A percentile compares a stretch with the other conserved stretches of the same genome.
These are phyloP conservation scores for Linaria vulgaris DNA, from an alignment of 257 asterid genomes.

Conservation along the genomic window DNA sequence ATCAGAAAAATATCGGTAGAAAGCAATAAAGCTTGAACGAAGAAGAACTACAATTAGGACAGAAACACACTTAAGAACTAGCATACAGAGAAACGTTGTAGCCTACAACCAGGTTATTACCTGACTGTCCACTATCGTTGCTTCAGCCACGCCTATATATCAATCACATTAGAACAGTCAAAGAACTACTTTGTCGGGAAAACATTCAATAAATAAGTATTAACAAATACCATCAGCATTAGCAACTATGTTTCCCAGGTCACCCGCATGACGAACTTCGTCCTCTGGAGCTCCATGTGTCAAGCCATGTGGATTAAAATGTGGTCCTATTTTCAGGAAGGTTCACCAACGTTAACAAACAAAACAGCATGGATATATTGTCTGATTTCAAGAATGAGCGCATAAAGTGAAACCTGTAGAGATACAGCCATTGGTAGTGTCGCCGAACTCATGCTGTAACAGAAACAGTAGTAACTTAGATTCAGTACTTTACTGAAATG, in stretches of 20 bases:
- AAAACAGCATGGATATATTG: slow-evolving; percentile 14
- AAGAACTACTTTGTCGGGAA: not conserved
- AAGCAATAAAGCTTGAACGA: not conserved
- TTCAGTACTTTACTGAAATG: too few species aligned
- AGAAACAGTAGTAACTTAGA: not conserved
- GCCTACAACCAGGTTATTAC: slow-evolving; percentile 34
- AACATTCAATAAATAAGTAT: not conserved
- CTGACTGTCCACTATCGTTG: slow-evolving; percentile 76
- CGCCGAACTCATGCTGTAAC: slow-evolving; percentile 86
- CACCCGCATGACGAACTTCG: slow-evolving; percentile 98
- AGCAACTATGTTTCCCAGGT: slow-evolving; percentile 99
- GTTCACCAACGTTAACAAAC: not conserved
- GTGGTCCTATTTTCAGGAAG: slow-evolving; percentile 59
- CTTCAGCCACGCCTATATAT: slow-evolving; percentile 89
- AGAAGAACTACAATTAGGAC: slow-evolving; percentile 5
- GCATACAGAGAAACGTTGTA: slow-evolving; percentile 8
- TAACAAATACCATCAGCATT: slow-evolving; percentile 72
- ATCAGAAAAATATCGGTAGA: not conserved
- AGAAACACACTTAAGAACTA: not conserved
- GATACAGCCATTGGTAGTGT: slow-evolving; percentile 94
- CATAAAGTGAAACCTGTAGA: slow-evolving; percentile 75
- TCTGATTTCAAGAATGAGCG: slow-evolving; percentile 7
- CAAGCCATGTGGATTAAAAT: slow-evolving; percentile 76
- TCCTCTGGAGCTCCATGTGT: slow-evolving; percentile 98
- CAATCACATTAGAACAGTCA: slow-evolving; percentile 28